Evolutionary conservation across 208 protist species (phyloP).

Genomic region (Trypanosoma vivax): DNA sequence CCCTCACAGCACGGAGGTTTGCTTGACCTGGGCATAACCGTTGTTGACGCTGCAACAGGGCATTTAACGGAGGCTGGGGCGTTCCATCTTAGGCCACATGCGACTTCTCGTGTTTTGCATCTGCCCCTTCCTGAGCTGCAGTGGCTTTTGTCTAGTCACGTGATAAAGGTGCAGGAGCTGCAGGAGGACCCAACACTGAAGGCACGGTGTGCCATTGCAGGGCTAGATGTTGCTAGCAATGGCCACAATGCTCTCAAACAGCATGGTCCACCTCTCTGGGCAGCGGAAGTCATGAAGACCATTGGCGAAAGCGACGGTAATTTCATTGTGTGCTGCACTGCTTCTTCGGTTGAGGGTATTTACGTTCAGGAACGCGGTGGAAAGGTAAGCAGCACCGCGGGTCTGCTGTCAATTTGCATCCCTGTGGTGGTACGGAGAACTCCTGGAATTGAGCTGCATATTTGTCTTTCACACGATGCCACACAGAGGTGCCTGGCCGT

Average conservation of each 20-base stretch:
- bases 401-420: conserved; percentile 10
- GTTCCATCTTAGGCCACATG: conserved; percentile 23
- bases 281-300: background rate
- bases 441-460: conserved; percentile 28
- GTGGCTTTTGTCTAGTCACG: conserved; percentile 39
- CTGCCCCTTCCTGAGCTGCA: conserved; percentile 51
- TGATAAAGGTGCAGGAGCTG: conserved; percentile 29
- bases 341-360: background rate
- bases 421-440: conserved; percentile 6
- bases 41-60: conserved; percentile 32
- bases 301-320: conserved; percentile 12
- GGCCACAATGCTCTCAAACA: background rate
- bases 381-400: background rate
- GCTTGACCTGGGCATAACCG: conserved; percentile 39
- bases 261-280: conserved; percentile 7
- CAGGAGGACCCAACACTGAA: conserved; percentile 7
- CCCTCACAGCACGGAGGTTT: conserved; percentile 10
- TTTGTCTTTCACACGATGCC: conserved; percentile 25
- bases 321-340: conserved; percentile 10
- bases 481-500: conserved; percentile 41
- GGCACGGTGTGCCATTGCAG: conserved; percentile 1
- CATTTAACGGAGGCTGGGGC: conserved; percentile 60
- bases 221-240: background rate
- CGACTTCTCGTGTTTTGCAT: conserved; percentile 26
- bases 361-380: background rate